phyloP scores from a whole-genome alignment of 1,139 yeast species.

The Scheffersomyces lignicola region DNA sequence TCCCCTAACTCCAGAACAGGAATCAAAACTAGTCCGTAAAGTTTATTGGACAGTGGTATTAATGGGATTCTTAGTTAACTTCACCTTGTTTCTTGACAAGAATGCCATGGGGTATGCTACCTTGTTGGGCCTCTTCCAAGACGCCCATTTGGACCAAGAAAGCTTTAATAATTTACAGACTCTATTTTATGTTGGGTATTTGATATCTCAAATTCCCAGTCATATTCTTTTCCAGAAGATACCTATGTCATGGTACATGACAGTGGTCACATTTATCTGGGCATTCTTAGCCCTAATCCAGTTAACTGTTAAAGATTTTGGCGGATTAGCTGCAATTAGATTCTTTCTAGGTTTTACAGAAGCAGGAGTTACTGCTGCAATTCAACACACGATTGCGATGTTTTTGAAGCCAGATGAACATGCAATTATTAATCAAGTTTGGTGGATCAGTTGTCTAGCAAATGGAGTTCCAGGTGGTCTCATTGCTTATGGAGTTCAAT shows the following conservation, averaged over 20 bases:
- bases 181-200: constrained; percentile 35
- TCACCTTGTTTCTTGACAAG: constrained; percentile 45
- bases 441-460: constrained; percentile 46
- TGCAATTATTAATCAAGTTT: constrained; percentile 42
- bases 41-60: constrained; percentile 30
- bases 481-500: constrained; percentile 41
- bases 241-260: constrained; percentile 32
- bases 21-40: constrained; percentile 30
- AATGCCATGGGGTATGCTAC: constrained; percentile 44
- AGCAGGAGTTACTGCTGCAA: constrained; percentile 36
- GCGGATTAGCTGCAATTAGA: constrained; percentile 40
- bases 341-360: constrained; percentile 43
- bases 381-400: constrained; percentile 43
- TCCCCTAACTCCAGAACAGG: constrained; percentile 34
- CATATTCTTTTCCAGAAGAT: constrained; percentile 31
- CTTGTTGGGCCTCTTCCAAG: constrained; percentile 41
- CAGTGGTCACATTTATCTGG: constrained; percentile 34
- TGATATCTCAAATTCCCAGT: constrained; percentile 34
- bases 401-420: constrained; percentile 42
- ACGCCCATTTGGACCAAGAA: constrained; percentile 31
- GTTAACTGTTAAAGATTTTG: constrained; percentile 38
- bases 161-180: constrained; percentile 39
- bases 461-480: constrained; percentile 46
- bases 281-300: constrained; percentile 37
- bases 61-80: constrained; percentile 29